Percentiles rank a stretch among this genome's conserved stretches.
Evolutionary conservation across 352 stramenopile genomes (phyloP).

Genomic region (Pythium periplocum): DNA sequence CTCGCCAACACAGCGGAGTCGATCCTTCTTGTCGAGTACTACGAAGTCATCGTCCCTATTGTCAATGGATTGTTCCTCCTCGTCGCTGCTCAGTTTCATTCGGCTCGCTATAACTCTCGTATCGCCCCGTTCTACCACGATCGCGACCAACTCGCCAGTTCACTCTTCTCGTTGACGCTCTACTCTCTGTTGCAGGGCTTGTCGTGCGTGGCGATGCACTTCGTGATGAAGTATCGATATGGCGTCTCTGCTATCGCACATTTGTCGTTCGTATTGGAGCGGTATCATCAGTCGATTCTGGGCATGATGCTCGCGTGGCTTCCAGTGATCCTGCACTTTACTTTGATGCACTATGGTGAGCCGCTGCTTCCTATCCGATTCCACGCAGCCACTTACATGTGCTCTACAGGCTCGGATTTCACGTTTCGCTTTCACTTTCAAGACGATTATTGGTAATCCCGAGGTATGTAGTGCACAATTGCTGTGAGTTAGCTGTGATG

Average conservation of each 20-base stretch:
- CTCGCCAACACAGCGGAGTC: neutral
- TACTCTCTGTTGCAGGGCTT: conserved; percentile 3
- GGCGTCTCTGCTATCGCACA: conserved; percentile 1
- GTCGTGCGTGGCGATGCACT: conserved; percentile 2
- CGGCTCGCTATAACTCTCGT: conserved; percentile 1
- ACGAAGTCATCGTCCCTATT: conserved; percentile 2
- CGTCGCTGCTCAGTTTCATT: neutral
- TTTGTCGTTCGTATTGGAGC: conserved; percentile 11
- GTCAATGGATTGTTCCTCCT: conserved; percentile 2
- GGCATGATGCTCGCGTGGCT: conserved; percentile 10
- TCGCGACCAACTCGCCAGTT: neutral
- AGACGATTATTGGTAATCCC: too few relatives aligned
- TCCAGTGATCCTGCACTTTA: conserved; percentile 4
- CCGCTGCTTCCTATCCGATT: conserved; percentile 14
- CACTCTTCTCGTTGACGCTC: neutral
- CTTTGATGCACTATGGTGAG: conserved; percentile 11
- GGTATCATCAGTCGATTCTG: conserved; percentile 5
- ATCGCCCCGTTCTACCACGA: neutral
- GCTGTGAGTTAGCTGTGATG: too few relatives aligned
- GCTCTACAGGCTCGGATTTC: too few relatives aligned
- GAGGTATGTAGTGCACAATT: too few relatives aligned
- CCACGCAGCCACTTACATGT: conserved; percentile 2
- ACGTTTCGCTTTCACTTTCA: too few relatives aligned
- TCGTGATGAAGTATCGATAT: conserved; percentile 13
- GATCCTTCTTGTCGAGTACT: conserved; percentile 7